Conservation (phyloP, 2,329 filamentous ascomycete genomes). For the Epichloe uncinata region DNA sequence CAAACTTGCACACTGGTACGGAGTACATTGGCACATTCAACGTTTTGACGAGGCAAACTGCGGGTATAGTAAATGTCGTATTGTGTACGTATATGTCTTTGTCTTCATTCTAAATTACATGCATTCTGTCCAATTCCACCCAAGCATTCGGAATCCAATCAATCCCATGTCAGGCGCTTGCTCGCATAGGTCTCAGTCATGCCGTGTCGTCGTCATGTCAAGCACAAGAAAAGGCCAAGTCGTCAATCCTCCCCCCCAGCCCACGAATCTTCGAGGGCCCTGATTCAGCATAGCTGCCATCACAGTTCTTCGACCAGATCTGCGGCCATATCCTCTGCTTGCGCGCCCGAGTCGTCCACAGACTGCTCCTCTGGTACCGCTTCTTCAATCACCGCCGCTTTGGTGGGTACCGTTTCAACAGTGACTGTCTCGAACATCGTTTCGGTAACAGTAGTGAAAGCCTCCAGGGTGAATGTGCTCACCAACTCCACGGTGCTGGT, state of each 20-base stretch:
- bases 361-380: neutral
- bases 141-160: neutral
- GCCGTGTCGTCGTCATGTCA: neutral
- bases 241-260: too few relatives aligned
- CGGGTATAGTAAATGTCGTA: neutral
- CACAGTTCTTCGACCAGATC: neutral
- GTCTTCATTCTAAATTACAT: neutral
- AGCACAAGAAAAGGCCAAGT: neutral
- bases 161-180: neutral
- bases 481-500: conserved; percentile 3
- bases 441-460: conserved; percentile 17
- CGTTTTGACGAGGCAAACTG: too few relatives aligned
- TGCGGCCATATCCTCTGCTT: neutral
- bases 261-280: too few relatives aligned
- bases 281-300: neutral
- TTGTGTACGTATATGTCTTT: neutral
- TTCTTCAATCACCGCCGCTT: conserved; percentile 6
- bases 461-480: conserved; percentile 11
- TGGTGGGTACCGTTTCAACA: conserved; percentile 7
- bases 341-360: too few relatives aligned
- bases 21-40: too few relatives aligned
- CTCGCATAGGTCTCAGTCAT: neutral
- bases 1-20: neutral
- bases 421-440: conserved; percentile 11
- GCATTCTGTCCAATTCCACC: neutral